Base-by-base conservation (phyloP, 495 filamentous ascomycete species). In the Penicillium paxilli region DNA sequence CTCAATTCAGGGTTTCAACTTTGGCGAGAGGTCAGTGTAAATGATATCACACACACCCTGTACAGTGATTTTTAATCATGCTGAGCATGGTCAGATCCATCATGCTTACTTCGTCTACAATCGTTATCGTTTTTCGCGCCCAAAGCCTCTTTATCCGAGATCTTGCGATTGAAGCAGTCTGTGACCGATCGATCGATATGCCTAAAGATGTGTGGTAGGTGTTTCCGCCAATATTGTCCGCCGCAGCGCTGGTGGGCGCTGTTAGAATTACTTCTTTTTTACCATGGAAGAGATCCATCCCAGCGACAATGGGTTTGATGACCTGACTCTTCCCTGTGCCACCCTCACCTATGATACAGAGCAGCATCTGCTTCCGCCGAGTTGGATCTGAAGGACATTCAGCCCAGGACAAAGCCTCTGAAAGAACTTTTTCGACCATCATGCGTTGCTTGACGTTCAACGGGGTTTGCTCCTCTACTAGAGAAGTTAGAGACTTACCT, bases 241-340 rank as follows among this genome's bases (percentile, higher is more conserved):
- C 44, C 16, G 44, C 52, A 19, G 52, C 32, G 8, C 44, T 33
- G 7, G 44, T 54, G 0, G 44, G 52, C 1, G 44, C 52, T 22
- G 37, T 54, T 0, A 54, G 12, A 21, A 54, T 49, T 4, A 54
- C 44, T 12, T 54, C 44, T 3, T 54, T 25, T 24, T 41, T 54
- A 14, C 44, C 32, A 20, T 24, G 38, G 38, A 52, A 14, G 0
- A 52, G 50, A 37, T 52, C 52, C 30, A 54, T 54, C 9, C 26
- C 51, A 33, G 51, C 20, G 5, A 53, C 1, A 22, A 53, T 53
- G 12, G 12, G 41, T 47, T 53, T 47, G 41, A 53, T 40, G 11
- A 53, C 30, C 21, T 53, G 51, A 22, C 40, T 53, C 38, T 53
- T 53, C 7, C 51, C 51, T 14, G 30, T 26, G 10, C 51, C 41